phyloP scores from a whole-genome alignment of 768 basidiomycete species.

The Fistulinella prunicolor region DNA sequence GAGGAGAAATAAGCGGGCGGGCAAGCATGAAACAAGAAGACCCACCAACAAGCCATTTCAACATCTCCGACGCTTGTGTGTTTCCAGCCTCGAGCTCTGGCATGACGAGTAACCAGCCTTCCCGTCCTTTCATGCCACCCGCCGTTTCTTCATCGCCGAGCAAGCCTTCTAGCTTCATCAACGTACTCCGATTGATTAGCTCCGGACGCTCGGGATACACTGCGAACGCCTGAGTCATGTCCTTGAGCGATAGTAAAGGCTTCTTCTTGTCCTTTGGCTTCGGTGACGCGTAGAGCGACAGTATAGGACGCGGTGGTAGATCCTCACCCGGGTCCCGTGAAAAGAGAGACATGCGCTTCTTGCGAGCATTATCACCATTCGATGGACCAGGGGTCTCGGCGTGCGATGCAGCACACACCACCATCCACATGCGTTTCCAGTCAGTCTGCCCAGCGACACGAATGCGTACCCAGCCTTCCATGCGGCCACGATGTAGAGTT shows the following conservation, averaged over 20 bases:
- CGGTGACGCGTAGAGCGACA: conserved; percentile 59
- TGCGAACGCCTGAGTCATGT: conserved; percentile 83
- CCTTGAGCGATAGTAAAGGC: conserved; percentile 62
- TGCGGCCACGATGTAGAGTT: conserved; percentile 63
- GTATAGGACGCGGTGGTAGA: conserved; percentile 36
- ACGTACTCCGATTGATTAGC: conserved; percentile 80
- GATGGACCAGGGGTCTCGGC: conserved; percentile 20
- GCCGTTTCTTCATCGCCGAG: conserved; percentile 75
- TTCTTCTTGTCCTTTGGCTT: conserved; percentile 76
- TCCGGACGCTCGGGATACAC: conserved; percentile 97
- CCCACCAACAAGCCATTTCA: conserved; percentile 87
- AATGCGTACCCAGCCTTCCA: conserved; percentile 91
- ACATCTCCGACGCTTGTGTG: conserved; percentile 74
- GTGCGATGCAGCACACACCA: conserved; percentile 53
- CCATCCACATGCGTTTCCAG: conserved; percentile 92
- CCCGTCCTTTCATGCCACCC: conserved; percentile 62
- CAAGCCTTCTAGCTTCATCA: conserved; percentile 89
- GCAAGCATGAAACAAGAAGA: conserved; percentile 6
- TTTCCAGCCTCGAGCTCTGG: conserved; percentile 71
- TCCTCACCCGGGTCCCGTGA: conserved; percentile 44
- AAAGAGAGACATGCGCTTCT: conserved; percentile 66
- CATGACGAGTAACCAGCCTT: conserved; percentile 90
- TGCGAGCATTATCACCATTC: conserved; percentile 31
- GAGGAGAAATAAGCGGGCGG: conserved; percentile 12
- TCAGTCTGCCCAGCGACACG: conserved; percentile 96